Evolutionary conservation across 768 basidiomycete species (phyloP).

Genomic region (Thelephora aurantiotincta): DNA sequence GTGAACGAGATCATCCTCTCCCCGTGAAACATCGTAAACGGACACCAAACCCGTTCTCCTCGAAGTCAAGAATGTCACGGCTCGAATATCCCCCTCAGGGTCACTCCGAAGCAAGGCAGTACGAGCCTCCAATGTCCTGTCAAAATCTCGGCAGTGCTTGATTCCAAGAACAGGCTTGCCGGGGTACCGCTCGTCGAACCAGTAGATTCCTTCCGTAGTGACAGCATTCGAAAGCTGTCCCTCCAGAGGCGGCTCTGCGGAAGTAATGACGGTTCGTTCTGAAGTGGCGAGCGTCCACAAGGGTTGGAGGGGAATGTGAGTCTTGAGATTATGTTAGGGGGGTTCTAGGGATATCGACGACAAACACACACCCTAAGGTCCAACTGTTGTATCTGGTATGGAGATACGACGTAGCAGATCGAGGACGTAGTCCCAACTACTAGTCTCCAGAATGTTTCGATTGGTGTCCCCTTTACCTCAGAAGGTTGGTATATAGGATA

Average conservation of each 20-base stretch:
- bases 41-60: constrained; percentile 43
- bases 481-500: constrained; percentile 3
- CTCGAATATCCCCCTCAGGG: constrained; percentile 21
- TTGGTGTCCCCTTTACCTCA: constrained; percentile 9
- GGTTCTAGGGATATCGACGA: constrained; percentile 2
- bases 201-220: constrained; percentile 49
- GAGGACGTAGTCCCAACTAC: constrained; percentile 20
- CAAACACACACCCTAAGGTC: constrained; percentile 41
- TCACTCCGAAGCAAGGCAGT: neutral
- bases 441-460: constrained; percentile 35
- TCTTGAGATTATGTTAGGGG: constrained; percentile 15
- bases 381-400: constrained; percentile 24
- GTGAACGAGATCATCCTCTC: constrained; percentile 27
- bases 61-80: constrained; percentile 43
- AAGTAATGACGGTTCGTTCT: constrained; percentile 32
- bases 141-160: constrained; percentile 45
- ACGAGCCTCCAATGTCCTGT: constrained; percentile 34
- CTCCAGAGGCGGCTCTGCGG: constrained; percentile 28
- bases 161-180: constrained; percentile 43
- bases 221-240: constrained; percentile 37
- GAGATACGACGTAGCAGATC: constrained; percentile 33
- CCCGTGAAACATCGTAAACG: constrained; percentile 45
- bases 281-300: constrained; percentile 22
- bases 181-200: constrained; percentile 56
- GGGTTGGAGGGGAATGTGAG: constrained; percentile 11